These are phyloP conservation scores for Groenewaldozyma tartarivorans DNA, from an alignment of 805 yeast genomes.

Conservation along the genomic window DNA sequence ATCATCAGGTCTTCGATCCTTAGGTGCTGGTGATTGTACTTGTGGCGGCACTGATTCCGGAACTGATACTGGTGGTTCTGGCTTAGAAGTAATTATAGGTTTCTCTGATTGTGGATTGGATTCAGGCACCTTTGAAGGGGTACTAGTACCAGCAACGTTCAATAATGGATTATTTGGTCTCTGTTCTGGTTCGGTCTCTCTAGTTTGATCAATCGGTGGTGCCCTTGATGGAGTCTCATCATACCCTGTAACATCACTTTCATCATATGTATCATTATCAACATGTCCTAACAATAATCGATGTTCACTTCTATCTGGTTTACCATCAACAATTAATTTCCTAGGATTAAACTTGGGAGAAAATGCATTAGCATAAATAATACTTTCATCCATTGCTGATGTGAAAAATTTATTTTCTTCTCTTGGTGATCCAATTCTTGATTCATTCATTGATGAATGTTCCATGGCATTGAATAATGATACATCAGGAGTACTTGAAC, in stretches of 20 bases:
- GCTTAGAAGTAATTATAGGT: neutral
- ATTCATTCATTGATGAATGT: no score
- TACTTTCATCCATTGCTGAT: conserved; percentile 52
- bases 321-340: conserved; percentile 44
- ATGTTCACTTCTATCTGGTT: conserved; percentile 3
- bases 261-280: neutral
- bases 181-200: no score
- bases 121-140: neutral
- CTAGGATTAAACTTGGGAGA: conserved; percentile 50
- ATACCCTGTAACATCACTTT: no score
- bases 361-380: conserved; percentile 61
- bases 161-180: no score
- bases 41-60: neutral
- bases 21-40: no score
- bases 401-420: conserved; percentile 29
- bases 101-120: conserved; percentile 2
- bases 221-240: neutral
- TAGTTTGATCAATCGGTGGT: neutral
- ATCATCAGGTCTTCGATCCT: conserved; percentile 26
- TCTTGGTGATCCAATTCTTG: no score
- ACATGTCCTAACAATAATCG: neutral
- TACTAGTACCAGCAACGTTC: neutral
- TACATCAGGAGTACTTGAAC: no score
- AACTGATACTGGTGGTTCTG: neutral
- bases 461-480: no score